Conservation (phyloP, 345 rosid species). For the Luvunga scandens region DNA sequence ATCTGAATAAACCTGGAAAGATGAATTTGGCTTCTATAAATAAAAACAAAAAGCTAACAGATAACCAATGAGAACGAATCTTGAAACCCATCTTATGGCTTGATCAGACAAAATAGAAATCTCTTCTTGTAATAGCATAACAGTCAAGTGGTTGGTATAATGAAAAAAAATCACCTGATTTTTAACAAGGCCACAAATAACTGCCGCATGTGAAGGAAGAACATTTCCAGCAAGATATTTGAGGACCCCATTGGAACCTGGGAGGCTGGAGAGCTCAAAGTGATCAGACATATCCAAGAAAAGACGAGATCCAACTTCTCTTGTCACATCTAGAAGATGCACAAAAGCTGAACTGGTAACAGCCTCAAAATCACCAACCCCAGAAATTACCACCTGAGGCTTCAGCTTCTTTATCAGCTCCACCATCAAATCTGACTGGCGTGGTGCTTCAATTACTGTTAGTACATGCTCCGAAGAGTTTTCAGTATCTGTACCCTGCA, state of each 20-base stretch:
- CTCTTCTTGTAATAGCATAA: background rate
- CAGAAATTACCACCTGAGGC: slow-evolving; percentile 89
- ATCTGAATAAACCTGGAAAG: too few relatives aligned
- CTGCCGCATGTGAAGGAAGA: slow-evolving; percentile 82
- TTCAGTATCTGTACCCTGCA: slow-evolving; percentile 44
- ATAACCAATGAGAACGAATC: background rate
- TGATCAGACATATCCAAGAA: slow-evolving; percentile 93
- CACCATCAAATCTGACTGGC: slow-evolving; percentile 84
- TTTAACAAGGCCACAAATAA: slow-evolving; percentile 86
- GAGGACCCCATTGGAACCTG: slow-evolving; percentile 79
- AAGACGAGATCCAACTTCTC: slow-evolving; percentile 76
- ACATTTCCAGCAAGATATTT: slow-evolving; percentile 73
- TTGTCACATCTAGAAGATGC: slow-evolving; percentile 76
- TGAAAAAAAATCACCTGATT: slow-evolving; percentile 57
- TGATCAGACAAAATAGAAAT: slow-evolving; percentile 15
- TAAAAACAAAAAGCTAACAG: slow-evolving; percentile 8
- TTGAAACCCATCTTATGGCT: slow-evolving; percentile 4
- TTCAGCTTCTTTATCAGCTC: slow-evolving; percentile 85
- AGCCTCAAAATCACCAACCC: slow-evolving; percentile 85
- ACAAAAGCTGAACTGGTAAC: slow-evolving; percentile 89
- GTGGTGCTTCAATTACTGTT: slow-evolving; percentile 93
- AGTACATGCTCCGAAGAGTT: slow-evolving; percentile 48
- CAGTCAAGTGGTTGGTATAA: background rate
- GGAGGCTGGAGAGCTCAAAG: slow-evolving; percentile 94
- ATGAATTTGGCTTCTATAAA: too few relatives aligned